These are phyloP conservation scores for Phylloporus rhodoxanthus DNA, from an alignment of 768 basidiomycete species.

Conservation along the genomic window DNA sequence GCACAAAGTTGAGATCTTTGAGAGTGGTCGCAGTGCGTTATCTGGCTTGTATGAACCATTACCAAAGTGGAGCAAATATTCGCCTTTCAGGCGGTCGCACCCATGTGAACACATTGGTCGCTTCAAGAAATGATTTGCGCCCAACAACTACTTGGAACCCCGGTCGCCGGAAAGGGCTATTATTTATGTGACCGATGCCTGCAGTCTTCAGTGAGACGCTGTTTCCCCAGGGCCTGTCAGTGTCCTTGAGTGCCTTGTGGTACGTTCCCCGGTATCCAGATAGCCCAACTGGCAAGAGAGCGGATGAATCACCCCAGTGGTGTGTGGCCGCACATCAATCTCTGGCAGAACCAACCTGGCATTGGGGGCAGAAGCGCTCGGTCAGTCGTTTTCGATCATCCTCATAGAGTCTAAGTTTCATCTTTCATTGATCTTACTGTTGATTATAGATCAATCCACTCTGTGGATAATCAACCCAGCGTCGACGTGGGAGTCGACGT, in stretches of 20 bases:
- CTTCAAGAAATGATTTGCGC: no score
- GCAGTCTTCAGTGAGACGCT: background rate
- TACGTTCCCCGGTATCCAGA: background rate
- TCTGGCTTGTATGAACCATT: no score
- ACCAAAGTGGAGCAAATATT: no score
- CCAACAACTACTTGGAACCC: no score
- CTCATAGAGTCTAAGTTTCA: background rate
- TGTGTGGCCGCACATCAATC: background rate
- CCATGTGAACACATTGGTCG: no score
- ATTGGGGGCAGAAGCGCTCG: background rate
- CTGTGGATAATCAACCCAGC: background rate
- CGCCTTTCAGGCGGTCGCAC: no score
- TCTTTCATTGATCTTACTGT: slow-evolving; percentile 1
- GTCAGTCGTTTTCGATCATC: background rate
- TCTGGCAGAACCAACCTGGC: background rate
- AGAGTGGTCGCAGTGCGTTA: no score
- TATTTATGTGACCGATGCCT: background rate
- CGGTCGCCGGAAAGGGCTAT: background rate
- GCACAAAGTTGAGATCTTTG: no score
- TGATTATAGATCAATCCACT: slow-evolving; percentile 2
- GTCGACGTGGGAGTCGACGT: background rate
- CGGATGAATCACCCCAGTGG: background rate
- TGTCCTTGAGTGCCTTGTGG: background rate
- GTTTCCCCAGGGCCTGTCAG: background rate
- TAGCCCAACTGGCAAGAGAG: background rate